phyloP scores from a whole-genome alignment of 2,329 filamentous ascomycete species.

The Penicillium sp. region DNA sequence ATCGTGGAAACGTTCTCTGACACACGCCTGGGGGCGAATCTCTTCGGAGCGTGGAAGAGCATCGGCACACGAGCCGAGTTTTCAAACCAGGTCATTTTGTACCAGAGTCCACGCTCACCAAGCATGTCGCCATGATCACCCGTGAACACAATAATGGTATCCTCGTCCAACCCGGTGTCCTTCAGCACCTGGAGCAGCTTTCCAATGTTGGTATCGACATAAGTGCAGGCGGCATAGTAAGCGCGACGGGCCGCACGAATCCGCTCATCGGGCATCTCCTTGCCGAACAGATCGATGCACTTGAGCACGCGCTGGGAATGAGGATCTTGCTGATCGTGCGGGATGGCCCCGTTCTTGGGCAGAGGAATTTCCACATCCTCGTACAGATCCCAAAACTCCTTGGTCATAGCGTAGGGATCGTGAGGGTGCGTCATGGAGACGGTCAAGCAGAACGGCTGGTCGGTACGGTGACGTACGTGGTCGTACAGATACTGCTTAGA shows the following conservation, averaged over 20 bases:
- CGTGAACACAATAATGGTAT: conserved; percentile 90
- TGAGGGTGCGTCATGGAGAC: conserved; percentile 93
- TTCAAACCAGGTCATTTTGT: conserved; percentile 98
- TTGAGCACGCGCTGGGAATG: conserved; percentile 86
- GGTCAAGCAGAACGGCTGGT: conserved; percentile 83
- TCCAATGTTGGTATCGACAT: conserved; percentile 90
- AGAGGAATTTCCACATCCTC: conserved; percentile 85
- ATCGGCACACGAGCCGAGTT: conserved; percentile 87
- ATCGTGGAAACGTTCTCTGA: conserved; percentile 86
- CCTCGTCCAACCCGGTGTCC: conserved; percentile 75
- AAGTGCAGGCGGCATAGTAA: conserved; percentile 91
- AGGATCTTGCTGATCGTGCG: conserved; percentile 78
- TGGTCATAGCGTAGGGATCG: conserved; percentile 91
- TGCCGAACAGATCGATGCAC: conserved; percentile 83
- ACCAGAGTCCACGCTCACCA: conserved; percentile 86
- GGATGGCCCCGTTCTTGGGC: conserved; percentile 71
- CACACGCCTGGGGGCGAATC: conserved; percentile 75
- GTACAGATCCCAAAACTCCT: conserved; percentile 92
- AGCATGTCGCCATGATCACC: conserved; percentile 97
- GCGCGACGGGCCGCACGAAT: conserved; percentile 83
- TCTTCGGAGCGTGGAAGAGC: conserved; percentile 77
- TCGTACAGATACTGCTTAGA: conserved; percentile 89
- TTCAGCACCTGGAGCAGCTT: conserved; percentile 77
- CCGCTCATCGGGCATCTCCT: conserved; percentile 81
- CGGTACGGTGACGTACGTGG: conserved; percentile 77